phyloP scores from a whole-genome alignment of 2,329 filamentous ascomycete genomes.

The Exophiala sideris region DNA sequence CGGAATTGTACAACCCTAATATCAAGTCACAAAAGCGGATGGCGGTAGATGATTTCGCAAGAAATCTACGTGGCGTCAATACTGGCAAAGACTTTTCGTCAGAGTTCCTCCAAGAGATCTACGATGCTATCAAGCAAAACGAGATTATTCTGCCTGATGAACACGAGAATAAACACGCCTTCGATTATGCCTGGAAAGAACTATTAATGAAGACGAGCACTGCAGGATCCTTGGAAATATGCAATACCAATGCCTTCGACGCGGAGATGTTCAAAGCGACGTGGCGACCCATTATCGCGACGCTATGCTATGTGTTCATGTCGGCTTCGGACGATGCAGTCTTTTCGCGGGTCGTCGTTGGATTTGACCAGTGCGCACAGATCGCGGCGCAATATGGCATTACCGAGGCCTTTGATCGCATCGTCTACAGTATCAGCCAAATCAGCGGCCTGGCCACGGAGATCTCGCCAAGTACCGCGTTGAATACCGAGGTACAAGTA shows the following conservation, averaged over 20 bases:
- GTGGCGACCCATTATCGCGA: conserved; percentile 92
- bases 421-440: conserved; percentile 81
- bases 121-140: conserved; percentile 82
- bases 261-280: conserved; percentile 96
- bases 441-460: conserved; percentile 85
- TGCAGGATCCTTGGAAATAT: conserved; percentile 69
- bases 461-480: conserved; percentile 70
- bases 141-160: conserved; percentile 97
- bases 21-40: conserved; percentile 73
- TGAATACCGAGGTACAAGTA: conserved; percentile 89
- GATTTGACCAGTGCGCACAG: conserved; percentile 92
- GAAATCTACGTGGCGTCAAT: conserved; percentile 89
- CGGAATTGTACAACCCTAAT: conserved; percentile 94
- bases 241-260: conserved; percentile 91
- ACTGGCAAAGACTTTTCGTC: conserved; percentile 76
- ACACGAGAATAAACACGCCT: conserved; percentile 93
- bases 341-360: conserved; percentile 86
- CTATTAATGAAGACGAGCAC: conserved; percentile 78
- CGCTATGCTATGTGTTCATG: conserved; percentile 97
- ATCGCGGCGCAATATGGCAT: conserved; percentile 83
- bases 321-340: conserved; percentile 96
- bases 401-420: conserved; percentile 84
- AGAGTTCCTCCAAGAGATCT: conserved; percentile 82
- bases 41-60: conserved; percentile 76
- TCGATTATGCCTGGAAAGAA: conserved; percentile 97